Evolutionary conservation across 2,329 filamentous ascomycete genomes (phyloP).

Genomic region (Aspergillus caelatus): DNA sequence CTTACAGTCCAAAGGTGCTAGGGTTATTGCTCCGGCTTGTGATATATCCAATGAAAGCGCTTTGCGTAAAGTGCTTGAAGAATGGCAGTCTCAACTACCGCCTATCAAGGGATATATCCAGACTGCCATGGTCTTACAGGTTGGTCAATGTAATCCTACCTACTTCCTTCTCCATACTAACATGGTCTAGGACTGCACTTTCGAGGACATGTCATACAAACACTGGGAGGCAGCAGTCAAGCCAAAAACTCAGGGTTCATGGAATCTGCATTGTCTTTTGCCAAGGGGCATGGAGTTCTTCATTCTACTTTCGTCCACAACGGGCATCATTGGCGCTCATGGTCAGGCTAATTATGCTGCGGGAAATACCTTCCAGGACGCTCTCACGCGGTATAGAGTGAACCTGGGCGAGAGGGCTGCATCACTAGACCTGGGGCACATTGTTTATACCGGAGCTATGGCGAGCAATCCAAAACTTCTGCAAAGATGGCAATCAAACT

Average conservation of each 20-base stretch:
- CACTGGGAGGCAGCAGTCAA: background rate
- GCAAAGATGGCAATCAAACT: background rate
- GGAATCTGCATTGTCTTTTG: constrained; percentile 1
- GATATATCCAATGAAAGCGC: constrained; percentile 5
- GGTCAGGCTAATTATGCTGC: constrained; percentile 8
- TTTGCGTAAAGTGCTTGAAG: background rate
- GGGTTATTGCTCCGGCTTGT: constrained; percentile 5
- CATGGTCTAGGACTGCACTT: constrained; percentile 17
- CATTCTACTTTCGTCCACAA: background rate
- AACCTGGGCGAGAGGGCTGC: constrained; percentile 6
- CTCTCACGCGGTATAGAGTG: background rate
- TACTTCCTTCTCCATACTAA: too few species aligned
- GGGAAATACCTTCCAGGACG: background rate
- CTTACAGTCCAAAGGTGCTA: constrained; percentile 1
- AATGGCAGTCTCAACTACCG: constrained; percentile 4
- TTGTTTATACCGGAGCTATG: constrained; percentile 30
- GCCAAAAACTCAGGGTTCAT: background rate
- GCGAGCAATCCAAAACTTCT: constrained; percentile 13
- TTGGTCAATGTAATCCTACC: background rate
- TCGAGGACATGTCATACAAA: constrained; percentile 30
- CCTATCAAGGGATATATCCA: constrained; percentile 17
- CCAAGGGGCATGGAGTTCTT: constrained; percentile 6
- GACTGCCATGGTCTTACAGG: constrained; percentile 11
- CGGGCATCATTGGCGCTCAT: background rate
- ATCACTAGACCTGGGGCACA: constrained; percentile 24